Conservation (phyloP, 805 yeast species). For the Kluyveromyces siamensis region DNA sequence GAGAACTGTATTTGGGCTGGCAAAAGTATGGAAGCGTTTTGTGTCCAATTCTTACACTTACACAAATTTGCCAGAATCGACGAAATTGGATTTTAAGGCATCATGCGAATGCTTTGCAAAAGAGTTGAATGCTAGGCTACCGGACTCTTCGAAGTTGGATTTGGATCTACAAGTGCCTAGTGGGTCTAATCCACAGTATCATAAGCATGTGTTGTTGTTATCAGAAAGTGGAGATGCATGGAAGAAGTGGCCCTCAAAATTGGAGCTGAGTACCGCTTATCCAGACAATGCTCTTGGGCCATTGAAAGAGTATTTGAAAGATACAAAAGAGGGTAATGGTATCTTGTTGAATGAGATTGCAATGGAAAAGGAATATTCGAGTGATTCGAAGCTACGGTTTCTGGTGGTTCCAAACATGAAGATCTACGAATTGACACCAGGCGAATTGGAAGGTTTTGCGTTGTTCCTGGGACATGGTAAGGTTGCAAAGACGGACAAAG, state of each 20-base stretch:
- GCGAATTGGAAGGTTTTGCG: conserved; percentile 11
- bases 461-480: conserved; percentile 13
- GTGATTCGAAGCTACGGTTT: conserved; percentile 5
- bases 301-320: conserved; percentile 11
- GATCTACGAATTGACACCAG: conserved; percentile 10
- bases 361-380: conserved; percentile 3
- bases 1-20: not conserved
- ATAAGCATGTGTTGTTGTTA: conserved; percentile 18
- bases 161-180: conserved; percentile 9
- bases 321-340: conserved; percentile 9
- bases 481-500: not conserved
- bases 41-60: not conserved
- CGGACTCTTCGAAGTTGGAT: conserved; percentile 9
- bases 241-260: conserved; percentile 18
- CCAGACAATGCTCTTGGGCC: conserved; percentile 16
- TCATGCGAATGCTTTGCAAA: conserved; percentile 13
- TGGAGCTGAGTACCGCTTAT: conserved; percentile 15
- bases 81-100: not conserved
- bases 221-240: conserved; percentile 12
- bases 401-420: conserved; percentile 19
- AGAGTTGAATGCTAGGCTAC: conserved; percentile 9
- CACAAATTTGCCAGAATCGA: not conserved
- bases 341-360: conserved; percentile 14
- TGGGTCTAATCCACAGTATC: conserved; percentile 13
- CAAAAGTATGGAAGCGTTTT: not conserved